Evolutionary conservation across 371 early-diverging fungal species (phyloP), one percentile per base, ranked within the genome.

Genomic region (Rhizopus arrhizus): DNA sequence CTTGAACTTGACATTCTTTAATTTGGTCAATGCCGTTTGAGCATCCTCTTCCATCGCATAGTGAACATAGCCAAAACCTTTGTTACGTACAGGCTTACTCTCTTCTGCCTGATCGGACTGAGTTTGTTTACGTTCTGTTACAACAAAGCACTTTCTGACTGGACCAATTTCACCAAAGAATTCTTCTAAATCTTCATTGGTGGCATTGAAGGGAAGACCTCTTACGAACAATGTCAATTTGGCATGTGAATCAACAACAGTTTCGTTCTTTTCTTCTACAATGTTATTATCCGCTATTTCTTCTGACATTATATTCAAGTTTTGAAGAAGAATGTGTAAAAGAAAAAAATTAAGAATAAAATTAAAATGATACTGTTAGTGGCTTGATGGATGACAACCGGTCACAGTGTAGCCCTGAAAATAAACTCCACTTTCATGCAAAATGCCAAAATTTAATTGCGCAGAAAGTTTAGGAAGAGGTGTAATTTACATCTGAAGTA

Each of bases 161-260:
- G 98, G 97, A 4, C 97, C 98, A 38, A 95, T 70, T 11, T 92
- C 92, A 46, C 87, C 82, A 73, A 96, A 96, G 73, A 94, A 95
- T 22, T 76, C 85, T 70, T 94, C 93, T 13, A 97, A 84, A 62
- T 96, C 88, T 34, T 73, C 79, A 61, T 83, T 84, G 9, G 91
- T 91, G 2, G 93, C 94, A 38, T 85, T 79, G 53, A 77, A 87
- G 11, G 97, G 97, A 32, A 97, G 72, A 3, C 86, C 88, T 36
- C 94, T 84, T 33, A 96, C 94, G 70, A 96, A 96, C 11, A 97
- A 72, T 15, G 89, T 91, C 32, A 91, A 81, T 47, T 88, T 88
- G 49, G 84, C 65, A 31, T 53, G 59, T 40, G 48, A 36, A 32
- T 62, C 65, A 4, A 59, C 65, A 7, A 56, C 33, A 28, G 60